These are phyloP conservation scores for Trichoderma citrinoviride DNA, from an alignment of 2,329 filamentous ascomycete species.

Conservation along the genomic window DNA sequence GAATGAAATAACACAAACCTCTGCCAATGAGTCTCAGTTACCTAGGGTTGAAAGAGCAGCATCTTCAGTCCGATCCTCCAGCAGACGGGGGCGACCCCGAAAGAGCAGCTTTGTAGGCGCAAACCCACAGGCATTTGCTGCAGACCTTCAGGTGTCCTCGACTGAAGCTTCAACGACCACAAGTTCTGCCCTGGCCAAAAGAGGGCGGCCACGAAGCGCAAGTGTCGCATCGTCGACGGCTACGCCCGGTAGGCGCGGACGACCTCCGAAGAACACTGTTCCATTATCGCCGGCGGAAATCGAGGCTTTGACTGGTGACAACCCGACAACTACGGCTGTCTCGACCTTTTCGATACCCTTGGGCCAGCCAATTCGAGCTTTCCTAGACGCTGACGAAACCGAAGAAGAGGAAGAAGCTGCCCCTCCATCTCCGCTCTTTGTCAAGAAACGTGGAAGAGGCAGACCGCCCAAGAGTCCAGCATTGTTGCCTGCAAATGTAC, in stretches of 20 bases:
- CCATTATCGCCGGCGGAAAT: background rate
- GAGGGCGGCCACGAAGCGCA: background rate
- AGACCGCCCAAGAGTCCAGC: constrained; percentile 16
- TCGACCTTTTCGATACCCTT: background rate
- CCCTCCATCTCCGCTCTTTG: background rate
- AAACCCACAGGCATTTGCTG: no score
- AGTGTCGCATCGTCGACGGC: background rate
- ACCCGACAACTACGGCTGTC: background rate
- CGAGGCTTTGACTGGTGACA: background rate
- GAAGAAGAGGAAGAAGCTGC: background rate
- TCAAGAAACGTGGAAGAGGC: constrained; percentile 6
- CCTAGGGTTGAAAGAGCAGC: no score
- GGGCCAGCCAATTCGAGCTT: background rate
- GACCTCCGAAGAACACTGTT: background rate
- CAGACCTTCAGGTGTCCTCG: background rate
- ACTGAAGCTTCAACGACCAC: background rate
- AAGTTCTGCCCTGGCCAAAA: background rate
- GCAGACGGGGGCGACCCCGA: no score
- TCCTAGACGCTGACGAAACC: background rate
- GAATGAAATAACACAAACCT: no score
- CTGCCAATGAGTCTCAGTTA: no score
- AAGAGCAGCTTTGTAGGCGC: no score
- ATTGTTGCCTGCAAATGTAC: background rate
- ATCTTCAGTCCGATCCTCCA: no score
- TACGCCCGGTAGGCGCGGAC: background rate